phyloP scores from a whole-genome alignment of 2,329 filamentous ascomycete species.

The Clonostachys byssicola region DNA sequence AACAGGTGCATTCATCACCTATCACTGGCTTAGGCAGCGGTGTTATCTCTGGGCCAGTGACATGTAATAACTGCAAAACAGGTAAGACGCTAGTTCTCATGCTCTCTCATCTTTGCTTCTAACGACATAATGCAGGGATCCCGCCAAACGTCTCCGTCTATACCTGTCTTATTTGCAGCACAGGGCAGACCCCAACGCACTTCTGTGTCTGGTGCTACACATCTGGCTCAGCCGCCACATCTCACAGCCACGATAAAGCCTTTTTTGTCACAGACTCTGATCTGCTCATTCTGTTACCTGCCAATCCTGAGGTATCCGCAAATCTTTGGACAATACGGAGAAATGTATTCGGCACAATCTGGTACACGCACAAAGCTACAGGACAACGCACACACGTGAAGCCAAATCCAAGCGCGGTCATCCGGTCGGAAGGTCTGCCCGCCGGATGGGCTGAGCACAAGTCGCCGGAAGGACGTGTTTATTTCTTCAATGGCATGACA shows the following conservation, averaged over 20 bases:
- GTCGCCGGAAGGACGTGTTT: constrained; percentile 12
- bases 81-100: no score
- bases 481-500: constrained; percentile 13
- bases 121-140: constrained; percentile 4
- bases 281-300: constrained; percentile 8
- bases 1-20: no score
- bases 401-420: constrained; percentile 6
- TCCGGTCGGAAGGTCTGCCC: constrained; percentile 8
- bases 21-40: no score
- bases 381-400: constrained; percentile 15
- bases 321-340: constrained; percentile 15
- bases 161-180: constrained; percentile 18
- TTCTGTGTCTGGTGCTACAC: constrained; percentile 21
- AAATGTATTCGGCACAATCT: constrained; percentile 15
- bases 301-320: constrained; percentile 4
- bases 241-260: constrained; percentile 15
- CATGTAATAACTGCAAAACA: no score
- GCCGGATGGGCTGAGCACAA: constrained; percentile 15
- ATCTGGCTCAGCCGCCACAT: constrained; percentile 10
- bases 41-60: no score
- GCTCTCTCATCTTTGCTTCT: no score
- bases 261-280: constrained; percentile 18
- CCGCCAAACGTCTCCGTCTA: constrained; percentile 15
- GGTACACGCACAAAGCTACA: constrained; percentile 16
- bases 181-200: constrained; percentile 6